Conservation (phyloP, 805 yeast species). For the Candida nanaspora region DNA sequence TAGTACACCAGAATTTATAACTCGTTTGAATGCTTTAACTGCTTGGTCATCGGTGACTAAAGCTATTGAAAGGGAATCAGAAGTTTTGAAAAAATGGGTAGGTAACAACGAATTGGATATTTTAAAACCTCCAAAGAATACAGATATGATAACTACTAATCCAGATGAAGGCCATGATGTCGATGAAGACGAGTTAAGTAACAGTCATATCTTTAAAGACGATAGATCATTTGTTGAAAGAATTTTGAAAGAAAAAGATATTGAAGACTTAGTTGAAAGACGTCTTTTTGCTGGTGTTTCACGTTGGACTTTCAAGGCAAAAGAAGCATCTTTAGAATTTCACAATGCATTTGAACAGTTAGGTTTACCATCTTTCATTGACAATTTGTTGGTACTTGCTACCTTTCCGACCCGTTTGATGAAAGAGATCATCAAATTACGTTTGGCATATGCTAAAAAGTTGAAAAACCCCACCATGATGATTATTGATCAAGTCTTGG, state of each 20-base stretch:
- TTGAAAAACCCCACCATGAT: constrained; percentile 82
- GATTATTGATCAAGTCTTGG: constrained; percentile 93
- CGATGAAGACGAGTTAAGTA: neutral
- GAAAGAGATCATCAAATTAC: constrained; percentile 66
- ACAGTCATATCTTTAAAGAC: constrained; percentile 39
- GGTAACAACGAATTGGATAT: constrained; percentile 77
- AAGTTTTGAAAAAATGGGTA: constrained; percentile 67
- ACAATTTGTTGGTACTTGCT: constrained; percentile 56
- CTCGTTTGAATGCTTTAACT: constrained; percentile 65
- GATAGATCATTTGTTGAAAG: constrained; percentile 75
- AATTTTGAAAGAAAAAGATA: constrained; percentile 72
- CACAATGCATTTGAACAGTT: constrained; percentile 56
- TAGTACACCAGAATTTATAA: constrained; percentile 53
- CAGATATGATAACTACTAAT: neutral
- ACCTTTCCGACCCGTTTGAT: constrained; percentile 74
- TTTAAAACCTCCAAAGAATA: constrained; percentile 24
- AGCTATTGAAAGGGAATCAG: constrained; percentile 56
- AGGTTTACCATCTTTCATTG: constrained; percentile 68
- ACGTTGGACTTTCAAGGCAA: constrained; percentile 79
- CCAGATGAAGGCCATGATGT: constrained; percentile 3
- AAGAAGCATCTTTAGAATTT: constrained; percentile 58
- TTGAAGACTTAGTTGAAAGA: constrained; percentile 61
- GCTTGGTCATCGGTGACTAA: constrained; percentile 78
- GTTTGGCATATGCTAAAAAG: constrained; percentile 72
- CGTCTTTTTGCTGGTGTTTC: constrained; percentile 62